Evolutionary conservation across 2,329 filamentous ascomycete genomes (phyloP).

Genomic region (Colletotrichum destructivum): DNA sequence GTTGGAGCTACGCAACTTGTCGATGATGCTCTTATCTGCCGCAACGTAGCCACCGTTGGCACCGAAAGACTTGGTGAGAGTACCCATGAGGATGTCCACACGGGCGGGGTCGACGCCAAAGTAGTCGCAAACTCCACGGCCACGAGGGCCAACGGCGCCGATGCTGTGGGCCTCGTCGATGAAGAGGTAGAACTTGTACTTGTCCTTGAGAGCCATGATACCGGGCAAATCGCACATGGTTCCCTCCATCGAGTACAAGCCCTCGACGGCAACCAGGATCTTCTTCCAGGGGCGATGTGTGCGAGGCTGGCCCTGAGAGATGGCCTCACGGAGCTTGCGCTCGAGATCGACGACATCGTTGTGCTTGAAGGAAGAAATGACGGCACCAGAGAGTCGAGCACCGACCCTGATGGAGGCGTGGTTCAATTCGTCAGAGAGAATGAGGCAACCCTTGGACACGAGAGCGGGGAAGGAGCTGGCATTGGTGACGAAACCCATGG

Average conservation of each 20-base stretch:
- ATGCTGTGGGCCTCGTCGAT: slow-evolving; percentile 97
- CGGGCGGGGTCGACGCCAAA: slow-evolving; percentile 91
- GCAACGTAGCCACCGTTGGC: slow-evolving; percentile 97
- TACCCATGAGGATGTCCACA: slow-evolving; percentile 98
- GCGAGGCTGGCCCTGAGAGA: slow-evolving; percentile 95
- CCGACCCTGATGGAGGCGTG: slow-evolving; percentile 98
- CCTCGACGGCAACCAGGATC: slow-evolving; percentile 96
- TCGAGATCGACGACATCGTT: slow-evolving; percentile 95
- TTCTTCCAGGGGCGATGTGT: slow-evolving; percentile 99
- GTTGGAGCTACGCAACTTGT: slow-evolving; percentile 90
- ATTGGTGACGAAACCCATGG: slow-evolving; percentile 99
- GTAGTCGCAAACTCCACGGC: slow-evolving; percentile 96
- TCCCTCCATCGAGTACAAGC: slow-evolving; percentile 99
- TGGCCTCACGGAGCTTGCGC: slow-evolving; percentile 87
- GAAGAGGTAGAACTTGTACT: slow-evolving; percentile 97
- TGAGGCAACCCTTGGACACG: slow-evolving; percentile 91
- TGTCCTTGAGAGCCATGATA: slow-evolving; percentile 87
- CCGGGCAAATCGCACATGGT: slow-evolving; percentile 98
- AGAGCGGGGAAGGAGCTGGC: slow-evolving; percentile 92
- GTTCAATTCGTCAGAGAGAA: slow-evolving; percentile 97
- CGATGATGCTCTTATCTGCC: slow-evolving; percentile 90
- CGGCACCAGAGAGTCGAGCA: slow-evolving; percentile 91
- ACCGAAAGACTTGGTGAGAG: slow-evolving; percentile 97
- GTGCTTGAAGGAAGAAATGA: slow-evolving; percentile 97
- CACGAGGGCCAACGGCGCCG: slow-evolving; percentile 89